phyloP scores from a whole-genome alignment of 2,329 filamentous ascomycete genomes.

The Teratosphaeriaceae sp. region DNA sequence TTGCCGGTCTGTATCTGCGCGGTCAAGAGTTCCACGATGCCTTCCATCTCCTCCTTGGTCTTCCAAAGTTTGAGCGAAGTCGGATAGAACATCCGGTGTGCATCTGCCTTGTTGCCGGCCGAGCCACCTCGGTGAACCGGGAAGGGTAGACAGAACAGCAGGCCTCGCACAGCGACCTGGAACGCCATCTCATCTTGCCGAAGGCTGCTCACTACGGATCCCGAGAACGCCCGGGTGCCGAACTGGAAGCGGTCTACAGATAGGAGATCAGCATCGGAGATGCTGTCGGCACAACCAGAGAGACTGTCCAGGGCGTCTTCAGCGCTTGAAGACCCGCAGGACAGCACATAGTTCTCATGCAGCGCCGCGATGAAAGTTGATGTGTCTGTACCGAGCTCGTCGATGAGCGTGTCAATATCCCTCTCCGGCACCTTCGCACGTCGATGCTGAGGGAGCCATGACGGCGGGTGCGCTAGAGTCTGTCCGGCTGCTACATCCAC shows the following conservation, averaged over 20 bases:
- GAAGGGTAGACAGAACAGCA: slow-evolving; percentile 76
- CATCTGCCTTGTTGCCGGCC: slow-evolving; percentile 42
- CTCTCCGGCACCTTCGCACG: slow-evolving; percentile 40
- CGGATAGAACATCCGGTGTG: slow-evolving; percentile 89
- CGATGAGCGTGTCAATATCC: slow-evolving; percentile 64
- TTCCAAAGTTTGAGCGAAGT: slow-evolving; percentile 78
- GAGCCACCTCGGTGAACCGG: slow-evolving; percentile 63
- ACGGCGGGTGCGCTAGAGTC: slow-evolving; percentile 36
- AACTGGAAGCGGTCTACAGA: slow-evolving; percentile 65
- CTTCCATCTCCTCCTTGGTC: slow-evolving; percentile 73
- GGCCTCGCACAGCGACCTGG: slow-evolving; percentile 78
- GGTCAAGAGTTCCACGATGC: slow-evolving; percentile 63
- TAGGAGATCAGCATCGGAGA: slow-evolving; percentile 85
- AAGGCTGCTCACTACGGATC: slow-evolving; percentile 59
- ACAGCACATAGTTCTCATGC: slow-evolving; percentile 88
- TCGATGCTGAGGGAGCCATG: slow-evolving; percentile 39
- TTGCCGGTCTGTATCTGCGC: slow-evolving; percentile 46
- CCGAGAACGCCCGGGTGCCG: slow-evolving; percentile 45
- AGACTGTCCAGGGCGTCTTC: slow-evolving; percentile 65
- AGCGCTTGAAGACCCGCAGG: slow-evolving; percentile 60
- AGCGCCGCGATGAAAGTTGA: slow-evolving; percentile 83
- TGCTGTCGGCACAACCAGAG: slow-evolving; percentile 74
- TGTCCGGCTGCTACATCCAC: slow-evolving; percentile 45
- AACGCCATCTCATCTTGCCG: slow-evolving; percentile 94
- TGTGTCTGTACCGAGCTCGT: slow-evolving; percentile 88